Base-by-base conservation (phyloP, 768 basidiomycete species). In the Kwoniella heveanensis region DNA sequence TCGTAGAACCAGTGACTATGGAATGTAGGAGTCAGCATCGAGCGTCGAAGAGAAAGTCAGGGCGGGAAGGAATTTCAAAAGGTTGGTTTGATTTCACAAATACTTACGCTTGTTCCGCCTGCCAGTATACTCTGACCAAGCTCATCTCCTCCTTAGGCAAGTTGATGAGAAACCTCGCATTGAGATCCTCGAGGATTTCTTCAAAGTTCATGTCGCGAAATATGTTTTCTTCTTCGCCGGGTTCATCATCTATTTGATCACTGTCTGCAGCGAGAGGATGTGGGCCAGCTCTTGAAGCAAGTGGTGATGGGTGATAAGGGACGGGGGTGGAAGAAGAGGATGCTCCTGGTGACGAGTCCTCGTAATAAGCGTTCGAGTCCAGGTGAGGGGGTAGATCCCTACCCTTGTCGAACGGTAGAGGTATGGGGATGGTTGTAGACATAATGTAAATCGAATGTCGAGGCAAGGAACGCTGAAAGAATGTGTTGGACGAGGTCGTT, bases 1-100 rank as follows among this genome's bases (percentile, higher is more conserved):
- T 98, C 96, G 74, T 99, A 99, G 80, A 91, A 99, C 95, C 95
- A 99, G 79, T 97, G 95, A n/a, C 94, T 96, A 76, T 17, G n/a
- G n/a, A n/a, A 27, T 17, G 29, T 21, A 17, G 29, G 27, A 49
- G 47, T 30, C 6, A 54, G 21, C 32, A 30, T 51, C n/a, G n/a
- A n/a, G n/a, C n/a, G n/a, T n/a, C n/a, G n/a, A n/a, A n/a, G n/a
- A n/a, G n/a, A n/a, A n/a, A n/a, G n/a, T n/a, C n/a, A n/a, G n/a
- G n/a, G n/a, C n/a, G n/a, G n/a, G n/a, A n/a, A n/a, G n/a, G n/a
- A n/a, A n/a, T n/a, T n/a, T n/a, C n/a, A n/a, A n/a, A n/a, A n/a
- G n/a, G n/a, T n/a, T n/a, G n/a, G n/a, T n/a, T n/a, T n/a, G n/a
- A n/a, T n/a, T n/a, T n/a, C n/a, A n/a, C n/a, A n/a, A n/a, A n/a